These are phyloP conservation scores for Hypoxylon fuscum DNA, from an alignment of 495 filamentous ascomycete genomes.

Conservation along the genomic window DNA sequence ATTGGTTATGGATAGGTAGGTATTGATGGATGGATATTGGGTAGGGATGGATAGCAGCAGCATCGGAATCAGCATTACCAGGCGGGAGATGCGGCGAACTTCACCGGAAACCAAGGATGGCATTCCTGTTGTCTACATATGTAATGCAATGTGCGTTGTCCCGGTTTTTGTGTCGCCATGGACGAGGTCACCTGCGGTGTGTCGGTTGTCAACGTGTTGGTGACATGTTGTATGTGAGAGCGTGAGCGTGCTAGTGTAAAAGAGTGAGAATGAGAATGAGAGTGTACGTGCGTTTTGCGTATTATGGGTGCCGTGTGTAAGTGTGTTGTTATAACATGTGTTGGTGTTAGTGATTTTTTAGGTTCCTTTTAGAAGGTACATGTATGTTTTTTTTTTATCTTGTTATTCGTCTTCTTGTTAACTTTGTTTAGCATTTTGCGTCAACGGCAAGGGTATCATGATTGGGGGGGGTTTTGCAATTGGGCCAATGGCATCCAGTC, in stretches of 20 bases:
- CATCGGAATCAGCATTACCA: conserved; percentile 26
- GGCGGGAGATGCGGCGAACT: conserved; percentile 41
- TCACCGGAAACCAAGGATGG: conserved; percentile 39
- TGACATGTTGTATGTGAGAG: conserved; percentile 38
- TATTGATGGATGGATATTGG: not conserved
- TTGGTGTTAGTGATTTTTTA: too few relatives aligned
- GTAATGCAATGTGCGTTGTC: conserved; percentile 44
- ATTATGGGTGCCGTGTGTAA: not conserved
- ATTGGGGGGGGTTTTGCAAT: conserved; percentile 4
- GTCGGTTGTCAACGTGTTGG: conserved; percentile 42
- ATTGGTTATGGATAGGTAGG: not conserved
- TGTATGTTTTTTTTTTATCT: not conserved
- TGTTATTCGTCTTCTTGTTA: not conserved
- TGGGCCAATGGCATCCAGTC: conserved; percentile 16
- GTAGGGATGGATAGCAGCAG: conserved; percentile 6
- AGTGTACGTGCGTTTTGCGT: conserved; percentile 9
- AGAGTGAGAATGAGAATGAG: not conserved
- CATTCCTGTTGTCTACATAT: conserved; percentile 36
- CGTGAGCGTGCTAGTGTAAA: not conserved
- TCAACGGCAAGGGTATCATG: not conserved
- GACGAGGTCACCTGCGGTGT: conserved; percentile 41
- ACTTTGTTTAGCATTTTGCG: conserved; percentile 1
- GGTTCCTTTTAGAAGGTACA: too few relatives aligned
- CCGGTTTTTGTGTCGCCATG: conserved; percentile 39
- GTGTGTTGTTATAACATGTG: conserved; percentile 2